These are phyloP conservation scores for Boletus coccyginus DNA, from an alignment of 768 basidiomycete genomes.

Conservation along the genomic window DNA sequence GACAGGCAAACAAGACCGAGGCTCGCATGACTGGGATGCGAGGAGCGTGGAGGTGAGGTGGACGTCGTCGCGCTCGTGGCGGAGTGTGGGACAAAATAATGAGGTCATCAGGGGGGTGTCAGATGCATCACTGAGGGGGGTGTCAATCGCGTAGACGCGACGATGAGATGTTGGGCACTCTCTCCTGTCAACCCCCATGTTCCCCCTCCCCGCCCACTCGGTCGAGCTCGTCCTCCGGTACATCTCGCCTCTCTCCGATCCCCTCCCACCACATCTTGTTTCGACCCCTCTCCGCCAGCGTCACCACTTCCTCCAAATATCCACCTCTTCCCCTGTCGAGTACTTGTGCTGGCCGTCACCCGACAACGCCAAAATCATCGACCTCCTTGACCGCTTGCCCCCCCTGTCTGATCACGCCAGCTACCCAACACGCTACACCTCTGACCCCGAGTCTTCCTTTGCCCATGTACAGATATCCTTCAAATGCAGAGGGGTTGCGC, in stretches of 20 bases:
- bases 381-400: conserved; percentile 43
- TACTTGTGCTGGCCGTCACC: conserved; percentile 71
- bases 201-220: conserved; percentile 33
- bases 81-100: conserved; percentile 12
- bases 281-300: conserved; percentile 59
- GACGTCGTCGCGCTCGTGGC: background rate
- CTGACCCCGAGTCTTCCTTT: conserved; percentile 50
- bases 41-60: background rate
- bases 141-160: background rate
- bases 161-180: background rate
- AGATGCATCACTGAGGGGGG: conserved; percentile 7
- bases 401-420: conserved; percentile 25
- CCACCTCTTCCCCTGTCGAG: conserved; percentile 44
- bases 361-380: conserved; percentile 33
- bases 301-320: conserved; percentile 60
- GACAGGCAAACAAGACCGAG: conserved; percentile 31
- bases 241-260: conserved; percentile 49
- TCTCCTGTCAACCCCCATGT: conserved; percentile 26
- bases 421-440: conserved; percentile 38
- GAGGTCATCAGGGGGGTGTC: conserved; percentile 7
- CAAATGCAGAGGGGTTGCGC: conserved; percentile 40
- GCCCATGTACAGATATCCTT: conserved; percentile 56
- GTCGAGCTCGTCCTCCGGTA: conserved; percentile 54
- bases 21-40: conserved; percentile 25
- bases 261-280: conserved; percentile 59